These are phyloP conservation scores for Corchorus olitorius DNA, from an alignment of 345 rosid species.

Conservation along the genomic window DNA sequence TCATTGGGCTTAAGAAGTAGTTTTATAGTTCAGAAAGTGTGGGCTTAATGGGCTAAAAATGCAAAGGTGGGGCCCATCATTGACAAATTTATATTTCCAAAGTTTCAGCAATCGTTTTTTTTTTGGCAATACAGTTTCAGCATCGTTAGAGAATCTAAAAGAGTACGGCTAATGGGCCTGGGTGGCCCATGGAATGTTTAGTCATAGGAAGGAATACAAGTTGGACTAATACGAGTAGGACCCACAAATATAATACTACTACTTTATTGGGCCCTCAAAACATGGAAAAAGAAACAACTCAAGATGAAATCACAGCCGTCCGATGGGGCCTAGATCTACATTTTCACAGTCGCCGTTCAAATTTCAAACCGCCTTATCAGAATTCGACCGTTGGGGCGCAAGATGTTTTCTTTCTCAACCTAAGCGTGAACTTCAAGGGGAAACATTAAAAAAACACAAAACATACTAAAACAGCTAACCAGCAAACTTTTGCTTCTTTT, in stretches of 20 bases:
- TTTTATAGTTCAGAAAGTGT: too few species aligned
- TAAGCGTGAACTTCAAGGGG: conserved; percentile 16
- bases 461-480: not conserved
- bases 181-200: not conserved
- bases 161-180: not conserved
- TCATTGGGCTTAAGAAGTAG: too few species aligned
- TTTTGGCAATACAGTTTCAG: too few species aligned
- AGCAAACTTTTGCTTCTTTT: not conserved
- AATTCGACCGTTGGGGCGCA: conserved; percentile 14
- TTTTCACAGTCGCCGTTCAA: conserved; percentile 1
- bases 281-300: not conserved
- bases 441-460: not conserved
- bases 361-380: conserved; percentile 18
- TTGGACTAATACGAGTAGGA: not conserved
- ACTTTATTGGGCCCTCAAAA: not conserved
- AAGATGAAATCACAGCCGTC: conserved; percentile 16
- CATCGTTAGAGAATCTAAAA: too few species aligned
- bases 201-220: too few species aligned
- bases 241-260: not conserved
- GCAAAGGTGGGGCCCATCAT: too few species aligned
- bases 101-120: too few species aligned
- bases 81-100: too few species aligned
- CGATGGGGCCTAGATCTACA: conserved; percentile 11
- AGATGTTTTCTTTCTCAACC: not conserved
- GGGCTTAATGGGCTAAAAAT: too few species aligned